Percentiles rank a stretch among this genome's conserved stretches.
phyloP scores from a whole-genome alignment of 1,284 basidiomycete species.

The Wolfiporia cocos region DNA sequence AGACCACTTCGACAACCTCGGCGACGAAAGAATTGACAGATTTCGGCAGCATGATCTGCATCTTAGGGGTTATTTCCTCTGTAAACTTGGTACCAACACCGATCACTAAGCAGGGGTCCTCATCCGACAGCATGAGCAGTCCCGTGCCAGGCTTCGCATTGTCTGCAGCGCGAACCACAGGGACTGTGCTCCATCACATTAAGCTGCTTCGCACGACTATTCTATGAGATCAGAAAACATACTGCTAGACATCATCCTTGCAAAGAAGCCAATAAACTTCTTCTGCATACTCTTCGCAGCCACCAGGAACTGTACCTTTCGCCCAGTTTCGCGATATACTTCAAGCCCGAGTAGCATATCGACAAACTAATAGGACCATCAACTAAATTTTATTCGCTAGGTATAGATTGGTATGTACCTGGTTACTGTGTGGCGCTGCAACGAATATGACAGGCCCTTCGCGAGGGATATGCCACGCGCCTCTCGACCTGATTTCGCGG shows the following conservation, averaged over 20 bases:
- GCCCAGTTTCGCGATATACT: conserved; percentile 79
- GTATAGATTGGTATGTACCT: conserved; percentile 41
- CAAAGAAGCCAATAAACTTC: conserved; percentile 78
- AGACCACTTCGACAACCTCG: conserved; percentile 86
- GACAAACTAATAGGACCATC: conserved; percentile 63
- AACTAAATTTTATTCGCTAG: conserved; percentile 6
- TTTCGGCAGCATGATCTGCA: conserved; percentile 89
- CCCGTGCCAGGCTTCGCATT: conserved; percentile 79
- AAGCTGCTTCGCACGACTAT: conserved; percentile 54
- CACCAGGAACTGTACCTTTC: conserved; percentile 85
- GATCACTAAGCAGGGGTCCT: conserved; percentile 75
- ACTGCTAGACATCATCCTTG: conserved; percentile 88
- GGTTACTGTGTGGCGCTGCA: conserved; percentile 96
- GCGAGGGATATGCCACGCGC: conserved; percentile 91
- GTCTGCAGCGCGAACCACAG: conserved; percentile 91
- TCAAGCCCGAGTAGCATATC: conserved; percentile 89
- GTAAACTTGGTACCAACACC: conserved; percentile 82
- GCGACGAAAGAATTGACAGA: conserved; percentile 73
- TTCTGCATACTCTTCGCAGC: conserved; percentile 90
- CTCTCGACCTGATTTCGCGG: conserved; percentile 91
- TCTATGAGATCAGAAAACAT: conserved; percentile 32
- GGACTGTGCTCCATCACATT: conserved; percentile 81
- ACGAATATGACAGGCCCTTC: conserved; percentile 96
- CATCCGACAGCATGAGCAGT: conserved; percentile 62
- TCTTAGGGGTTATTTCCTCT: conserved; percentile 71